A percentile compares a stretch with the other conserved stretches of the same genome.
Evolutionary conservation across 2,329 filamentous ascomycete species (phyloP).

Genomic region (Dactylellina haptotyla): DNA sequence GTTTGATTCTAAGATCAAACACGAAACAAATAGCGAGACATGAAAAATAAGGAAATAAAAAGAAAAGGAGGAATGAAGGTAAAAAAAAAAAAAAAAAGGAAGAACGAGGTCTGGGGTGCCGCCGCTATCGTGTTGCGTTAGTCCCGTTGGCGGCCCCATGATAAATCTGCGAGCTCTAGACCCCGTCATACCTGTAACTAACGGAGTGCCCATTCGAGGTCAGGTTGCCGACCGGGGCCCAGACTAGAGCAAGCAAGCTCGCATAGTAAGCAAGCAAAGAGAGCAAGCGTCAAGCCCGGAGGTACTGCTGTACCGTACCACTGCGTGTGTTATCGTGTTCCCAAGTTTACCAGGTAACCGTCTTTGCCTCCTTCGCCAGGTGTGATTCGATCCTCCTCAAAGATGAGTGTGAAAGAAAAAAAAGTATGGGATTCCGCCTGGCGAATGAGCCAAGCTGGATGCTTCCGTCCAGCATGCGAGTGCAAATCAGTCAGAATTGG

Average conservation of each 20-base stretch:
- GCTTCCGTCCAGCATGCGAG: conserved; percentile 33
- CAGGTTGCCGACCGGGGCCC: conserved; percentile 35
- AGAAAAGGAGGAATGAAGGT: no score
- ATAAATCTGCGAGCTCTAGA: conserved; percentile 49
- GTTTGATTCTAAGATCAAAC: conserved; percentile 12
- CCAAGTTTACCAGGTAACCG: conserved; percentile 44
- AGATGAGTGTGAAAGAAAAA: conserved; percentile 11
- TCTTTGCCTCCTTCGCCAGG: conserved; percentile 37
- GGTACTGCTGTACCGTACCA: not conserved
- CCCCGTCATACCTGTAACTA: conserved; percentile 33
- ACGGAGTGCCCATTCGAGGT: conserved; percentile 38
- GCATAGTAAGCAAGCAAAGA: not conserved
- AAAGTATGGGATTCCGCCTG: conserved; percentile 8
- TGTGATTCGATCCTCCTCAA: conserved; percentile 11
- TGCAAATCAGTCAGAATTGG: conserved; percentile 43
- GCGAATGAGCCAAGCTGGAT: conserved; percentile 47
- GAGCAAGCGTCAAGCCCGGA: no score
- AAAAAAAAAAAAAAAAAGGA: no score
- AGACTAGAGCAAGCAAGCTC: conserved; percentile 10
- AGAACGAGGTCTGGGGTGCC: conserved; percentile 21
- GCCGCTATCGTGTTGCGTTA: conserved; percentile 52
- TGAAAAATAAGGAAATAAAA: no score
- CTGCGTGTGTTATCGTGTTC: not conserved
- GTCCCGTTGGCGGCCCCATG: conserved; percentile 50
- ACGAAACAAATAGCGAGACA: conserved; percentile 21